phyloP scores from a whole-genome alignment of 495 filamentous ascomycete species.

The Aspergillus ellipticus region DNA sequence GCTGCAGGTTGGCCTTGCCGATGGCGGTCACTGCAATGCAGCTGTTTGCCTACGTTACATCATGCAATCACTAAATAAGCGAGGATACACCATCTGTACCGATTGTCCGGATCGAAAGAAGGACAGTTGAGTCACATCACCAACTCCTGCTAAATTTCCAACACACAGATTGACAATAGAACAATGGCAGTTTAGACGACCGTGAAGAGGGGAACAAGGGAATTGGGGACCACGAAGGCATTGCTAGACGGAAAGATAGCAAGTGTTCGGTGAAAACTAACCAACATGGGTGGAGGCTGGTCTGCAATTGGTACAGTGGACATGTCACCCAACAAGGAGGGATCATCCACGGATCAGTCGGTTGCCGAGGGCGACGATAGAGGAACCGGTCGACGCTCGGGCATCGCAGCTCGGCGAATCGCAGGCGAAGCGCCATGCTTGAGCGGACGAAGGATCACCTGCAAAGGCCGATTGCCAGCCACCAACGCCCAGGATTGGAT shows the following conservation, averaged over 20 bases:
- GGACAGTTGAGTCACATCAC: no score
- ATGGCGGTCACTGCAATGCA: neutral
- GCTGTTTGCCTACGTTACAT: neutral
- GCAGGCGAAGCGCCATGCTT: neutral
- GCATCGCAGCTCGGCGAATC: neutral
- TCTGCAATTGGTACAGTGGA: no score
- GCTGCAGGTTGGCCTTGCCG: neutral
- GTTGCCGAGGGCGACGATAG: neutral
- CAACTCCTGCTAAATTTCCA: neutral
- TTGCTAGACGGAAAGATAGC: neutral
- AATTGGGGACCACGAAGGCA: no score
- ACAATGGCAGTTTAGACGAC: no score
- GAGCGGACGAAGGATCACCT: neutral
- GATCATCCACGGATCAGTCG: neutral
- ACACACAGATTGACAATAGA: neutral
- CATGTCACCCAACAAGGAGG: neutral
- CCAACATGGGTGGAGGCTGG: no score
- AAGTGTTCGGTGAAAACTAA: neutral
- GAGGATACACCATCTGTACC: no score
- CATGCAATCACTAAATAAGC: neutral
- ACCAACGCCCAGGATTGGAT: neutral
- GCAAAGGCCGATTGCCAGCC: neutral
- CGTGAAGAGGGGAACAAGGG: no score
- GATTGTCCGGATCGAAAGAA: no score
- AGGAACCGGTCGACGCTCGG: neutral